Base-by-base conservation (phyloP, 495 filamentous ascomycete species). In the Trichoderma parareesei region DNA sequence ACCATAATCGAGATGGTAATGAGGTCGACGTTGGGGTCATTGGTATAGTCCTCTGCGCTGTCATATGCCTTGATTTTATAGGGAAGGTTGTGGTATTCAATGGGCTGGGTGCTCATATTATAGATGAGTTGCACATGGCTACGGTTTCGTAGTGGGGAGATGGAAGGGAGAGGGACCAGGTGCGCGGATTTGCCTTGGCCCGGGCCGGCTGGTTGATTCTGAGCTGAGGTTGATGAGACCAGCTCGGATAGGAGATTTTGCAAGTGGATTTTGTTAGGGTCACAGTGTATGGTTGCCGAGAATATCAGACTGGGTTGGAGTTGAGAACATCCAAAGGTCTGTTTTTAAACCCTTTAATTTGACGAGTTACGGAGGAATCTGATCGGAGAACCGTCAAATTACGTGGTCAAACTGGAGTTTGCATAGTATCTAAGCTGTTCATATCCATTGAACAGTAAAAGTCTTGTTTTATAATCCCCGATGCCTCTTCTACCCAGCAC, bases 21-120 rank as follows among this genome's bases (percentile, higher is more conserved):
- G 38, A 85, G 72, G 65, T 85, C 81, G 63, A 86, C 76, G 65
- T 80, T 70, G 1, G 81, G 76, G 68, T 85, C 82, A 0, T 67
- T 66, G 44, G 81, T 81, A 7, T 85, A 73, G 40, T 76, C 77
- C 37, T 75, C 66, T 4, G 79, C 72, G 46, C 67, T 71, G 48
- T 72, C 79, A 64, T 87, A 82, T 1, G 79, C 76, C 64, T 74
- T 76, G 2, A 74, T 75, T 9, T 64, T 55, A 4, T 70, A 60
- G 33, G 71, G 71, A 10, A 86, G 74, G 1, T 73, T 70, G 68
- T 79, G 76, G 13, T 66, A 61, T 40, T 69, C 62, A 37, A 84
- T 80, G 4, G 82, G 75, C 10, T 63, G 69, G 60, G 66, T 8
- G 84, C 80, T 11, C 76, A 73, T 5, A 73, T 74, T 4, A 71